A percentile compares a stretch with the other conserved stretches of the same genome.
Conservation (phyloP, 805 yeast genomes). For the Saccharomyces kudriavzevii region DNA sequence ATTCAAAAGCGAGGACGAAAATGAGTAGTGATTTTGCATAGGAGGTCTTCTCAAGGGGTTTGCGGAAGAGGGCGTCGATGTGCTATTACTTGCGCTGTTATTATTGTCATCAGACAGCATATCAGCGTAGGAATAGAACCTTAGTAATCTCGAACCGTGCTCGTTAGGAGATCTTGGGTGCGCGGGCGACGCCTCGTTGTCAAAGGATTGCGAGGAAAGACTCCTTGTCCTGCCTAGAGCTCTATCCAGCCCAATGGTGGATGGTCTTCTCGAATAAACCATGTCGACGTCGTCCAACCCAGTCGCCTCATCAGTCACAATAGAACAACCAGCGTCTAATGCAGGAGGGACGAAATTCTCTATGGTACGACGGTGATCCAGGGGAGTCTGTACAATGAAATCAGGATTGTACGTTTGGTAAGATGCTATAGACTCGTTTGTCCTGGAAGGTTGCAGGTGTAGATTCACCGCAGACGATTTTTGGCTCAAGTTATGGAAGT, state of each 20-base stretch:
- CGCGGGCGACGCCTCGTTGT: not conserved
- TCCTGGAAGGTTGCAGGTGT: not conserved
- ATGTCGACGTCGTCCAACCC: slow-evolving; percentile 67
- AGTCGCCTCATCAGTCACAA: slow-evolving; percentile 49
- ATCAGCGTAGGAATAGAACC: slow-evolving; percentile 73
- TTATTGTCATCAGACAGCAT: slow-evolving; percentile 52
- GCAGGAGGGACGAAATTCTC: slow-evolving; percentile 78
- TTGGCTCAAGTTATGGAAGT: not conserved
- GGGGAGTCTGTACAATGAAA: not conserved
- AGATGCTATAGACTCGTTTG: not conserved
- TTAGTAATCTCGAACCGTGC: slow-evolving; percentile 21
- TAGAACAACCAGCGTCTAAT: slow-evolving; percentile 65
- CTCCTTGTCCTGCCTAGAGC: slow-evolving; percentile 34
- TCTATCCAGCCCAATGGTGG: slow-evolving; percentile 40
- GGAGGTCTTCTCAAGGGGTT: not conserved
- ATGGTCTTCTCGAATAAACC: slow-evolving; percentile 56
- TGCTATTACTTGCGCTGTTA: slow-evolving; percentile 15
- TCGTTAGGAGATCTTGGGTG: slow-evolving; percentile 3
- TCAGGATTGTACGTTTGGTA: not conserved
- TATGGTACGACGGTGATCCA: slow-evolving; percentile 33
- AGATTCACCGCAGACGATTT: not conserved
- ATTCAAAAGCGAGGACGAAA: not conserved
- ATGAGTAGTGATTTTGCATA: not conserved
- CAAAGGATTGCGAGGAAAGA: slow-evolving; percentile 11
- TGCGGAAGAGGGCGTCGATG: slow-evolving; percentile 22